Evolutionary conservation across 1,284 basidiomycete genomes (phyloP).

Genomic region (Mycosarcoma maydis): DNA sequence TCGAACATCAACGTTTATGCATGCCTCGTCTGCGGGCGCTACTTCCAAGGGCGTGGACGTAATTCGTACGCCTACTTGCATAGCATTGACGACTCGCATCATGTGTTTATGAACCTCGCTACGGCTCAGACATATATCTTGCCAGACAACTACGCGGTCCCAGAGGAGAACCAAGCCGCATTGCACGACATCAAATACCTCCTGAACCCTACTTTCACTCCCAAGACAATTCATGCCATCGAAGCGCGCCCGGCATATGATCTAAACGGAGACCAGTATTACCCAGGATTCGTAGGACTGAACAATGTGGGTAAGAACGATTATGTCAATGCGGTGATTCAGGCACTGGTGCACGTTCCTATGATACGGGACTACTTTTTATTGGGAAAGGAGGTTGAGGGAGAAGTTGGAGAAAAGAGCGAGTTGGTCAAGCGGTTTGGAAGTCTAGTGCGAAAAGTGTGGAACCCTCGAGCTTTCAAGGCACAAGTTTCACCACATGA

Average conservation of each 20-base stretch:
- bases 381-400: conserved; percentile 10
- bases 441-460: conserved; percentile 85
- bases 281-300: conserved; percentile 92
- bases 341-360: conserved; percentile 87
- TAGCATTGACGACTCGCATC: conserved; percentile 96
- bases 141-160: conserved; percentile 94
- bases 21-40: conserved; percentile 97
- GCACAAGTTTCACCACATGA: conserved; percentile 98
- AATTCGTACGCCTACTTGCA: conserved; percentile 95
- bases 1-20: conserved; percentile 98
- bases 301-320: conserved; percentile 98
- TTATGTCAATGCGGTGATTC: conserved; percentile 96
- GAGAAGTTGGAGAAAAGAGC: conserved; percentile 58
- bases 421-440: conserved; percentile 85
- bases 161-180: conserved; percentile 79
- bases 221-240: conserved; percentile 71
- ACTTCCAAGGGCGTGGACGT: conserved; percentile 95
- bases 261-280: conserved; percentile 80
- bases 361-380: conserved; percentile 81
- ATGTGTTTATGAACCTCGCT: conserved; percentile 95
- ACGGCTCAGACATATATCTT: conserved; percentile 95
- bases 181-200: conserved; percentile 93
- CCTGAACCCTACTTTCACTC: conserved; percentile 80
- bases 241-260: conserved; percentile 73
- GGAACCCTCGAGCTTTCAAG: conserved; percentile 83